Base-by-base conservation (phyloP, 345 rosid genomes). In the Streptanthus diversifolius region DNA sequence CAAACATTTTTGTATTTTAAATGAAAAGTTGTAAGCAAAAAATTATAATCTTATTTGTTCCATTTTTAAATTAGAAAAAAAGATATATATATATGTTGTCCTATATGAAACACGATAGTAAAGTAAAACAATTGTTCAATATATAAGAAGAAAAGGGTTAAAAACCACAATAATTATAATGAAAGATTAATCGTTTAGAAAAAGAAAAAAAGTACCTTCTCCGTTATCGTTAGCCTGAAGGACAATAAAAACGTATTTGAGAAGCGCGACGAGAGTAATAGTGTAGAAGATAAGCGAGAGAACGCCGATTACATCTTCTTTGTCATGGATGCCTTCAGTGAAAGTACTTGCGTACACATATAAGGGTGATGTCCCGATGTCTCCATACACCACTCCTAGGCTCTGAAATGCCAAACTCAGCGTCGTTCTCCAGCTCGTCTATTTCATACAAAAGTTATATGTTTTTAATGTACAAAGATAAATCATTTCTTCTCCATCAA, bases 291-390 rank as follows among this genome's bases (percentile, higher is more conserved):
- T 90, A 25, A 89, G 85, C 1, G 96, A 93, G 13, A 90, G 36
- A 11, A 86, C 93, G 0, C 88, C 96, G 2, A 89, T 32, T 15
- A 90, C 19, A 71, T 93, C 90, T 0, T 85, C 83, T 22, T 51
- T 56, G 48, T 84, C 32, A 0, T 32, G 0, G 25, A 90, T 85
- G 0, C 86, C 85, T 0, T 80, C 18, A 0, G 84, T 45, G 74
- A 90, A 93, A 55, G 91, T 82, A 80, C 92, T 83, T 7, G 76
- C 51, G 30, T 21, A 86, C 10, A 90, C 92, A 19, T 90, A 93
- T 3, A 93, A 84, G 0, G 98, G 96, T 0, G 97, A 89, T 3
- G 97, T 90, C 40, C 93, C 93, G 0, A 89, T 86, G 62, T 93
- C 98, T 24, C 96, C 92, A 8, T 86, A 90, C 9, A 87, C 85